Percentiles rank a stretch among this genome's conserved stretches.
phyloP scores from a whole-genome alignment of 192 early-diverging fungal species.

The Coemansia nantahalensis region DNA sequence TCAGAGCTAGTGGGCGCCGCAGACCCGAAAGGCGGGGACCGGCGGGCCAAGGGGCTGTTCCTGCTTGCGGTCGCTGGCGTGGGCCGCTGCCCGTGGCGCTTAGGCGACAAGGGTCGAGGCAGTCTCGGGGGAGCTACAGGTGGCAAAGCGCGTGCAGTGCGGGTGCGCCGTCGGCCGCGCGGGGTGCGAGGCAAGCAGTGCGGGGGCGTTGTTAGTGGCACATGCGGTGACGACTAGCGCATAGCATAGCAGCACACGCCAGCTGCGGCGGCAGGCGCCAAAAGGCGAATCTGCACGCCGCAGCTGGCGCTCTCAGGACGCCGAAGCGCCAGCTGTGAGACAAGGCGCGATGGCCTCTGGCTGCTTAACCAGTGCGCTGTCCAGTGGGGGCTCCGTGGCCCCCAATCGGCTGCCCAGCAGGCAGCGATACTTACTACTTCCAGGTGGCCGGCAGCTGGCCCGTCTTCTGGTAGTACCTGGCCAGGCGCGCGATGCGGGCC shows the following conservation, averaged over 20 bases:
- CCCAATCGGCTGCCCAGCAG: no score
- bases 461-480: constrained; percentile 97
- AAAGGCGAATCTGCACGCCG: neutral
- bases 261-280: no score
- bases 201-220: neutral
- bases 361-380: constrained; percentile 40
- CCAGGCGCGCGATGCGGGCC: constrained; percentile 97
- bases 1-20: no score
- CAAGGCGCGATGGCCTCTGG: constrained; percentile 4
- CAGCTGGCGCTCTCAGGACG: neutral
- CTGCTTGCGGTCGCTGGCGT: no score
- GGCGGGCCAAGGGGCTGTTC: no score
- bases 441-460: constrained; percentile 96
- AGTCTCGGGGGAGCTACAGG: constrained; percentile 71
- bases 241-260: constrained; percentile 41
- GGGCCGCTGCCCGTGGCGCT: no score
- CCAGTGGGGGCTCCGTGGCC: constrained; percentile 6
- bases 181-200: neutral
- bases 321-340: neutral
- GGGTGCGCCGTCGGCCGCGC: neutral
- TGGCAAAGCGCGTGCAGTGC: constrained; percentile 5
- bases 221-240: constrained; percentile 37
- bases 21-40: no score
- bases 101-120: constrained; percentile 81
- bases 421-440: constrained; percentile 86